Base-by-base conservation (phyloP, 2,329 filamentous ascomycete genomes). In the Alternaria sp. region DNA sequence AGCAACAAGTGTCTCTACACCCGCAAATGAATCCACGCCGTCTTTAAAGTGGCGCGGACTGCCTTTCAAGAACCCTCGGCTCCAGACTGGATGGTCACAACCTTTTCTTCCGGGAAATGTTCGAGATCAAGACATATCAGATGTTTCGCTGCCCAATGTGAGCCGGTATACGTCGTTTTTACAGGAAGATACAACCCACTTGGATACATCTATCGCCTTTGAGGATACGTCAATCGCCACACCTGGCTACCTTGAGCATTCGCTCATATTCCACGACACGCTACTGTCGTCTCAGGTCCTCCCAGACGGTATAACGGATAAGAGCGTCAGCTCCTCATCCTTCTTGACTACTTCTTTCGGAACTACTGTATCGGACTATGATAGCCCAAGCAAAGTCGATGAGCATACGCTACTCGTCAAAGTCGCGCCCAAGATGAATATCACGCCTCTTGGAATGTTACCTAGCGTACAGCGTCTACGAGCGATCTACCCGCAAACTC, bases 401-500 rank as follows among this genome's bases (percentile, higher is more conserved):
- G 55, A 60, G 26, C 56, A 55, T 44, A 32, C 59, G 19, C 44
- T 59, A 9, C 52, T 62, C 8, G 28, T 72, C 5, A 63, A 70
- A 12, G 36, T 77, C 7, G 66, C 73, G 17, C 30, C 67, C 11
- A 68, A 63, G 21, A 58, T 77, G 23, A 81, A 83, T 36, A 79
- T 93, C 44, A 89, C 83, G 28, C 84, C 93, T 71, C 83, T 97
- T 13, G 85, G 86, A 56, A 87, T 90, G 63, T 83, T 97, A 10
- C 94, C 94, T 0, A 85, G 84, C 19, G 90, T 92, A 0, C 74
- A 77, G 3, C 87, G 91, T 70, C 83, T 97, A 6, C 76, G 84
- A 10, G 86, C 86, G 0, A 90, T 96, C 50, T 83, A 86, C 28
- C 94, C 93, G 0, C 91, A 93, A 74, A 97, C 93, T 0, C 88